A percentile compares a stretch with the other conserved stretches of the same genome.
phyloP scores from a whole-genome alignment of 305 asterid genomes.

The Solanum hybrid region DNA sequence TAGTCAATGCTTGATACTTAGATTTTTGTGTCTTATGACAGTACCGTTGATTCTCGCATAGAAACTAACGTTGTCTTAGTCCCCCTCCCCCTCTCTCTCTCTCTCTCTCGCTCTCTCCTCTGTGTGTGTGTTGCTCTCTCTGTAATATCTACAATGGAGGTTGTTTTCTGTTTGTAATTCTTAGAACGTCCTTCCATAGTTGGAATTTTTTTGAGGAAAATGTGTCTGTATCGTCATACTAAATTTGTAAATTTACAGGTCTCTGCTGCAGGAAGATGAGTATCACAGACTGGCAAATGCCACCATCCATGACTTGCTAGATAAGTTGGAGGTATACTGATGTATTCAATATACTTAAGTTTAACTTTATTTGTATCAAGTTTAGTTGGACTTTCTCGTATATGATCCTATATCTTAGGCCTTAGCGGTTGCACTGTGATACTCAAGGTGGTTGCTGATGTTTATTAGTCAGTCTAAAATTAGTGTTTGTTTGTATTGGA shows the following conservation, averaged over 20 bases:
- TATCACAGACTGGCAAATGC: slow-evolving; percentile 71
- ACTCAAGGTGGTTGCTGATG: neutral
- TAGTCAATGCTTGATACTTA: no score
- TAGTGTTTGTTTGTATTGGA: neutral
- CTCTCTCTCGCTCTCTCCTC: neutral
- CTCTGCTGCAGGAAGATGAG: slow-evolving; percentile 67
- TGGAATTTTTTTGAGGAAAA: neutral
- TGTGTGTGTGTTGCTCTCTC: neutral
- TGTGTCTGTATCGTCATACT: neutral
- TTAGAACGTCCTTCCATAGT: neutral
- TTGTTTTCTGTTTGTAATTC: neutral
- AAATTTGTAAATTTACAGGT: slow-evolving; percentile 35
- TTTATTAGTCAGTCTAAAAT: neutral
- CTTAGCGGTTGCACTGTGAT: neutral
- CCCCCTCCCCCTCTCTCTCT: neutral
- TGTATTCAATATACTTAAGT: neutral
- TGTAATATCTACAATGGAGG: neutral
- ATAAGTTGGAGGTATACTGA: slow-evolving; percentile 65
- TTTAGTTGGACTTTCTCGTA: neutral
- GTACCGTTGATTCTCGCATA: neutral
- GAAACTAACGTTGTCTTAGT: neutral
- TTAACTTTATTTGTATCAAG: neutral
- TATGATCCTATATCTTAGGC: neutral
- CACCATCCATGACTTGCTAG: slow-evolving; percentile 70
- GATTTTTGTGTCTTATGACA: neutral